Base-by-base conservation (phyloP, 225 moss, liverwort and hornwort species). In the Pleurozium schreberi region DNA sequence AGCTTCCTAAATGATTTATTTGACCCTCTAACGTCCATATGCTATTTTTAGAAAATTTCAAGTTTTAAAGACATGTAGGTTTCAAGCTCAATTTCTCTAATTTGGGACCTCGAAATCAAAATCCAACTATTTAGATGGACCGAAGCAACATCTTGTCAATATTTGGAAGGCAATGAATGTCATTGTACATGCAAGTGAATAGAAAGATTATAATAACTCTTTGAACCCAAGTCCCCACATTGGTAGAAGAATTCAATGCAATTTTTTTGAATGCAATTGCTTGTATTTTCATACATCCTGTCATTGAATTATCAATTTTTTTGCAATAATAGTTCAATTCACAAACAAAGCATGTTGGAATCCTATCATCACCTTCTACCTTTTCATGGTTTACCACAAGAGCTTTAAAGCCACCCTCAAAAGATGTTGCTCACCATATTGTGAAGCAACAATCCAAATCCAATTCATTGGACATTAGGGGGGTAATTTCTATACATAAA, bases 391-490 rank as follows among this genome's bases (percentile, higher is more conserved):
- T 42, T 14, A 25, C 14, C 5, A 42, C 8, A 8, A 9, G 1
- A n/a, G 8, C 8, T 42, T 49, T 8, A 40, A 70, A 70, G 43
- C 15, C 27, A 43, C 16, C 16, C 3, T 28, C 26, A 9, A 43
- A 5, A 70, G 28, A 42, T 1, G 0, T 16, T 71, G 15, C 1
- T 71, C 16, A 15, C 5, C 1, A 3, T 71, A 43, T 16, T 71
- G 10, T 43, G 2, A 5, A 2, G 10, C 3, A 28, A 10, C 2
- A 0, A 45, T 0, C 27, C 10, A 45, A 28, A 73, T 45, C 6
- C 45, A 0, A 3, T 18, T 71, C 27, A 71, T 42, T 70, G 8
- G 25, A 40, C 2, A 0, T 23, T 40, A 18, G 12, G 12, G 1
- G 21, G 40, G 1, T 68, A 69, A 40, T 1, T n/a, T 12, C n/a